These are phyloP conservation scores for Cucurbita pepo DNA, from an alignment of 306 rosid genomes.

Conservation along the genomic window DNA sequence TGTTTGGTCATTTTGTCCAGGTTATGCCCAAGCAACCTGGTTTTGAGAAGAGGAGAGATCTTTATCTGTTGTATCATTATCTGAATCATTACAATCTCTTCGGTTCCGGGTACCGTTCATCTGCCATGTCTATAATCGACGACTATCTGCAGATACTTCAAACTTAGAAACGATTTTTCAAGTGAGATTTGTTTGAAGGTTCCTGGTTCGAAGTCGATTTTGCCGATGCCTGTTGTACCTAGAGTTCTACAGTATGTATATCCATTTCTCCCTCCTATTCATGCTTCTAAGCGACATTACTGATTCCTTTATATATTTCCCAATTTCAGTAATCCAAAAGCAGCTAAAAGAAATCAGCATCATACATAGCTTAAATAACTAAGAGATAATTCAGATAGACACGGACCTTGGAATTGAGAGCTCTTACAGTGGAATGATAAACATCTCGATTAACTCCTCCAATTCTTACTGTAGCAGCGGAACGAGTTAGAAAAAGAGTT, in stretches of 20 bases:
- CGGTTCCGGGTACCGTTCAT: conserved; percentile 77
- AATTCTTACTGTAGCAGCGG: conserved; percentile 12
- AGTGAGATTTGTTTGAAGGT: background rate
- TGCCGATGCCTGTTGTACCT: background rate
- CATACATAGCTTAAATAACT: background rate
- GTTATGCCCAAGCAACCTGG: conserved; percentile 87
- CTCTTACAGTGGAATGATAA: conserved; percentile 54
- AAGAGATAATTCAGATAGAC: background rate
- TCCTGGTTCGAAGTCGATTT: background rate
- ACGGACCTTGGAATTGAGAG: conserved; percentile 70
- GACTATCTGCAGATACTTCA: conserved; percentile 49
- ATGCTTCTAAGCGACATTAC: too few species aligned
- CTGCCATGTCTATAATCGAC: conserved; percentile 77
- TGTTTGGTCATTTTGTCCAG: conserved; percentile 21
- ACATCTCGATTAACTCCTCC: conserved; percentile 31
- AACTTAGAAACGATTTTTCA: conserved; percentile 24
- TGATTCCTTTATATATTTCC: too few species aligned
- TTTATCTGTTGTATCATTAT: conserved; percentile 78
- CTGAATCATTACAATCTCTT: conserved; percentile 90
- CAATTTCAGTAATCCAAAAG: background rate
- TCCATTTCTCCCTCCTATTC: background rate
- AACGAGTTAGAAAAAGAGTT: conserved; percentile 13
- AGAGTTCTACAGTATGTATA: background rate
- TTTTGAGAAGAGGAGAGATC: conserved; percentile 73
- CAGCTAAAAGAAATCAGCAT: background rate